Base-by-base conservation (phyloP, 306 rosid species). In the Trichosanthes cucumerina region DNA sequence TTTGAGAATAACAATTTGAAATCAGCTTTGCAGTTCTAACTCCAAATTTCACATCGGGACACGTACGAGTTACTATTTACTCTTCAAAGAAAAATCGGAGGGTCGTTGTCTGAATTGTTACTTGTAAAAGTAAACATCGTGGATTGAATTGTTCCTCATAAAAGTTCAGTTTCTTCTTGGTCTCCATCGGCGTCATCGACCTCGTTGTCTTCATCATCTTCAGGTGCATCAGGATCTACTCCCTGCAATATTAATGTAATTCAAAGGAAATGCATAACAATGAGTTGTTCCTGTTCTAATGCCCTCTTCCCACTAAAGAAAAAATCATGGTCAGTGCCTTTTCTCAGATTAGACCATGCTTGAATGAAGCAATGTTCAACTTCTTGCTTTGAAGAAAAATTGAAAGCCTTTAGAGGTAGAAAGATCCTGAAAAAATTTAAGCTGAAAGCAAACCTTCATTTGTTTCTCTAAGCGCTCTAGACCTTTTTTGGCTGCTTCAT, bases 171-270 rank as follows among this genome's bases (percentile, higher is more conserved):
- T 81, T 93, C 99, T 24, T 96, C 99, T 88, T 90, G 99, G 88
- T 96, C 99, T 83, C 90, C 97, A 58, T 93, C 99, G 1, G 87
- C 97, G 83, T 96, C 99, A 68, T 96, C 99, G 9, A 91, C 92
- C 80, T 96, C 99, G 26, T 92, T 96, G 80, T 93, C 98, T 79
- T 96, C 99, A 33, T 96, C 99, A 62, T 96, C 98, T 86, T 96
- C 99, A 11, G 96, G 96, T 83, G 99, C 99, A 89, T 96, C 99
- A 16, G 99, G 99, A 87, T 96, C 98, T 56, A 78, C 75, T 26
- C 80, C 80, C 80, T 78, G 62, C 62, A 74, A 74, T 50, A 73
- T 66, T 36, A 66, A 31, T 36, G 1, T 13, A 6, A 23, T 71
- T 24, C 12, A 71, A 16, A 47, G 77, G 9, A 46, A 46, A 44